These are phyloP conservation scores for Ustulina deusta DNA, from an alignment of 2,329 filamentous ascomycete species.

Conservation along the genomic window DNA sequence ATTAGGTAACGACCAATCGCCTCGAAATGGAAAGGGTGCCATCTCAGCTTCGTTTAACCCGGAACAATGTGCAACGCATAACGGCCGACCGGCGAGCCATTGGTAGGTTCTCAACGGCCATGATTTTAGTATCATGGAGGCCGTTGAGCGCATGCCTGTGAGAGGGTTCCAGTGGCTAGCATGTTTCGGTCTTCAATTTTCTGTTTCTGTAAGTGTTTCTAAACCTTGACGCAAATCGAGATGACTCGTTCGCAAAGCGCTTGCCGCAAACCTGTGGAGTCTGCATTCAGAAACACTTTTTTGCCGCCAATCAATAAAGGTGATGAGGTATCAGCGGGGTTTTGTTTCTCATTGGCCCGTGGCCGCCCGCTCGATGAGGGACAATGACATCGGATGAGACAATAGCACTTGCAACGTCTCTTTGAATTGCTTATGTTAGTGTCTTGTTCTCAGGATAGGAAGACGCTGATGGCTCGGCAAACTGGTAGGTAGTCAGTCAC, in stretches of 20 bases:
- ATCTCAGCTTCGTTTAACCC: conserved; percentile 22
- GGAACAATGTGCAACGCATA: conserved; percentile 25
- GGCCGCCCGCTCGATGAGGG: conserved; percentile 31
- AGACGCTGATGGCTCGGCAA: conserved; percentile 23
- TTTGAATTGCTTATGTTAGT: conserved; percentile 35
- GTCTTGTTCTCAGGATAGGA: conserved; percentile 40
- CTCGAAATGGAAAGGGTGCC: conserved; percentile 8
- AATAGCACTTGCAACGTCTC: conserved; percentile 40
- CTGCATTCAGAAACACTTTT: conserved; percentile 38
- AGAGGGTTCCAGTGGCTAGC: conserved; percentile 14
- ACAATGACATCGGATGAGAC: conserved; percentile 42
- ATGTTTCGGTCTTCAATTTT: conserved; percentile 25
- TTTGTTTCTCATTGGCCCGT: conserved; percentile 43
- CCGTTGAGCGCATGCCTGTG: conserved; percentile 23
- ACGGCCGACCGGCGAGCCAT: conserved; percentile 22
- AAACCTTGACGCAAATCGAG: conserved; percentile 35
- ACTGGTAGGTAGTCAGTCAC: conserved; percentile 15
- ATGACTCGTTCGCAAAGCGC: conserved; percentile 46
- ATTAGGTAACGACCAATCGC: conserved; percentile 17
- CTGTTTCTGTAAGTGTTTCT: conserved; percentile 42
- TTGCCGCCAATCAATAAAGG: conserved; percentile 45
- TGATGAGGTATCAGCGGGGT: conserved; percentile 45
- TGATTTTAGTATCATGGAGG: conserved; percentile 30
- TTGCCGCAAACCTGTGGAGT: conserved; percentile 44
- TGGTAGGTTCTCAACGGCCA: conserved; percentile 19